Percentiles rank a stretch among this genome's conserved stretches.
phyloP scores from a whole-genome alignment of 1,284 basidiomycete species.

The Bondarzewia mesenterica region DNA sequence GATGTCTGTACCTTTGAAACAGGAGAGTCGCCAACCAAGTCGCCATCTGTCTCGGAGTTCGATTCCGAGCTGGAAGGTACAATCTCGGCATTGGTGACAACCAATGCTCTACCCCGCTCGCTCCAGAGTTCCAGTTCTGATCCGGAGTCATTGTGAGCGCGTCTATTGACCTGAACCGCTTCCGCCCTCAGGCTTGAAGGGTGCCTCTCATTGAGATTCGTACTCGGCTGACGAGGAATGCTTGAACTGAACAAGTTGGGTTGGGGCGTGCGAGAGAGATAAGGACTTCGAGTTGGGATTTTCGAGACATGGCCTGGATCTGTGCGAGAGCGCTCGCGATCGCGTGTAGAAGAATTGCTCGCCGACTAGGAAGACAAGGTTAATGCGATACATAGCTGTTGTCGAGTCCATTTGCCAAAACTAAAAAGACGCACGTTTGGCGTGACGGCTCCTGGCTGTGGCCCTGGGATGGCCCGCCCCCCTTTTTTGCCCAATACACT shows the following conservation, averaged over 20 bases:
- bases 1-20: neutral
- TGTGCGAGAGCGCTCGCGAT: slow-evolving; percentile 25
- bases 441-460: neutral
- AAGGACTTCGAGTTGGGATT: neutral
- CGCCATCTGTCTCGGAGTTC: slow-evolving; percentile 24
- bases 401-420: too few species aligned
- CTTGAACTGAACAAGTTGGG: neutral
- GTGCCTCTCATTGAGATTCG: neutral
- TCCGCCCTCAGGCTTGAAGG: too few species aligned
- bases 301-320: slow-evolving; percentile 26
- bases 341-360: slow-evolving; percentile 1
- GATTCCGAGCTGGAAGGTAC: slow-evolving; percentile 29
- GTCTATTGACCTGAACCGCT: too few species aligned
- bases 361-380: neutral
- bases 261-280: slow-evolving; percentile 4
- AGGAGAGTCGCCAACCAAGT: neutral
- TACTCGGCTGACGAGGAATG: neutral
- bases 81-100: slow-evolving; percentile 45
- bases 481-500: slow-evolving; percentile 11
- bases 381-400: slow-evolving; percentile 1
- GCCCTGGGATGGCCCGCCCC: slow-evolving; percentile 4
- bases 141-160: too few species aligned
- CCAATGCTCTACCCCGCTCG: slow-evolving; percentile 26
- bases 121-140: slow-evolving; percentile 22
- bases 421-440: neutral